Conservation (phyloP, 2,329 filamentous ascomycete genomes). For the Aspergillus quadricinctus region DNA sequence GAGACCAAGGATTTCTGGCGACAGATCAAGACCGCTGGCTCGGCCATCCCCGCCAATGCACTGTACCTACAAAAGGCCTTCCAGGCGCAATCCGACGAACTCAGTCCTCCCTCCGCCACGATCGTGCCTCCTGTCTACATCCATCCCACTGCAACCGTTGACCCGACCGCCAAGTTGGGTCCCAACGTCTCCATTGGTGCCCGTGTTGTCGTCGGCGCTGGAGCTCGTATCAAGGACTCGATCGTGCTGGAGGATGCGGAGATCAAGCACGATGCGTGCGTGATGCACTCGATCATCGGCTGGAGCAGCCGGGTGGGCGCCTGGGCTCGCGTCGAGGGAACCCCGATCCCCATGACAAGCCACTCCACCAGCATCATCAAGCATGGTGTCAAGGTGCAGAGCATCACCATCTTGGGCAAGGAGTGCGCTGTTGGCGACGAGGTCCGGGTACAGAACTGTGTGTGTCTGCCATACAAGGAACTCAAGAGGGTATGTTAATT, state of each 20-base stretch:
- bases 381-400: conserved; percentile 98
- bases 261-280: conserved; percentile 93
- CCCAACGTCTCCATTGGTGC: conserved; percentile 96
- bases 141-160: conserved; percentile 83
- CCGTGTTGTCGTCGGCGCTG: conserved; percentile 77
- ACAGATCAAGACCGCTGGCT: conserved; percentile 98
- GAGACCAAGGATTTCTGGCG: conserved; percentile 99
- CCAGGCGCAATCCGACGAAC: conserved; percentile 75
- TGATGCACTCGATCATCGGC: conserved; percentile 93
- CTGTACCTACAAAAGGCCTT: conserved; percentile 93
- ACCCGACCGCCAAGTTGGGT: conserved; percentile 92
- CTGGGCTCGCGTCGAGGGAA: conserved; percentile 98
- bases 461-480: conserved; percentile 97
- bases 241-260: conserved; percentile 93
- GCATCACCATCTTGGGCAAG: conserved; percentile 94
- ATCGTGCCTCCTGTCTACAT: conserved; percentile 93
- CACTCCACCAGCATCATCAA: conserved; percentile 94
- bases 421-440: conserved; percentile 93
- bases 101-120: conserved; percentile 76
- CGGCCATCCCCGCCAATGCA: conserved; percentile 92
- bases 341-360: conserved; percentile 78
- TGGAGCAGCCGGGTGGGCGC: conserved; percentile 94
- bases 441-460: conserved; percentile 93
- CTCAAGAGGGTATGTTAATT: conserved; percentile 73
- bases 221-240: conserved; percentile 88